phyloP scores from a whole-genome alignment of 352 stramenopile genomes.

The Globisporangium paddicum region DNA sequence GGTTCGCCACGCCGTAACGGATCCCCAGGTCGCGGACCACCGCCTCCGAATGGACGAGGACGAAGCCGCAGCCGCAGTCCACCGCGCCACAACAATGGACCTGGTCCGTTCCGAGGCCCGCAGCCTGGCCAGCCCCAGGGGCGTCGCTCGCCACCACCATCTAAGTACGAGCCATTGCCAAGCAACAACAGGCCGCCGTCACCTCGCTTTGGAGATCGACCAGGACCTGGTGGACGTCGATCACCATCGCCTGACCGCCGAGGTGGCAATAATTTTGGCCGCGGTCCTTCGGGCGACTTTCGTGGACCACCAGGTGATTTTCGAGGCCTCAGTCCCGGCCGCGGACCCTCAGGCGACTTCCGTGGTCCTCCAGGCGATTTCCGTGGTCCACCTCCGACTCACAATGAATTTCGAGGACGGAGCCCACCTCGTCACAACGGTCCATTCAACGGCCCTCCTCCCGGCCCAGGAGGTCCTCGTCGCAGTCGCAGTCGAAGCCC shows the following conservation, averaged over 20 bases:
- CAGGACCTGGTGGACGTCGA: conserved; percentile 1
- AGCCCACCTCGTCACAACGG: conserved; percentile 20
- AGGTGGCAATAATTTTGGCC: background rate
- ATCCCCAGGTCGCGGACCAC: background rate
- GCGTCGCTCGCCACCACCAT: conserved; percentile 1
- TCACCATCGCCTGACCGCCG: conserved; percentile 7
- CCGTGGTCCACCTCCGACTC: conserved; percentile 11
- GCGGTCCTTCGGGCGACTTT: conserved; percentile 15
- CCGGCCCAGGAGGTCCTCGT: conserved; percentile 14
- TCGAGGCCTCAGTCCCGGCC: background rate
- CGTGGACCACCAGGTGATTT: conserved; percentile 12
- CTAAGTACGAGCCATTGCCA: conserved; percentile 8
- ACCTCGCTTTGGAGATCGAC: background rate
- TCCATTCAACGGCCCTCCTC: background rate
- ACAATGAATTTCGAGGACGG: conserved; percentile 19
- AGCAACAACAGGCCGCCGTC: conserved; percentile 11
- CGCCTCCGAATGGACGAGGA: conserved; percentile 6
- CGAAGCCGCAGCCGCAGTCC: conserved; percentile 37
- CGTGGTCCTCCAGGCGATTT: conserved; percentile 10
- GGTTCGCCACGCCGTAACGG: conserved; percentile 7
- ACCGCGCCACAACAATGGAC: conserved; percentile 16
- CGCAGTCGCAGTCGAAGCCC: conserved; percentile 12
- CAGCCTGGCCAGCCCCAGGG: conserved; percentile 3
- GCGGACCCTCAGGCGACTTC: conserved; percentile 4
- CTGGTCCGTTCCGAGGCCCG: conserved; percentile 3